These are phyloP conservation scores for Ulota crispa DNA, from an alignment of 225 moss, liverwort and hornwort genomes.

Conservation along the genomic window DNA sequence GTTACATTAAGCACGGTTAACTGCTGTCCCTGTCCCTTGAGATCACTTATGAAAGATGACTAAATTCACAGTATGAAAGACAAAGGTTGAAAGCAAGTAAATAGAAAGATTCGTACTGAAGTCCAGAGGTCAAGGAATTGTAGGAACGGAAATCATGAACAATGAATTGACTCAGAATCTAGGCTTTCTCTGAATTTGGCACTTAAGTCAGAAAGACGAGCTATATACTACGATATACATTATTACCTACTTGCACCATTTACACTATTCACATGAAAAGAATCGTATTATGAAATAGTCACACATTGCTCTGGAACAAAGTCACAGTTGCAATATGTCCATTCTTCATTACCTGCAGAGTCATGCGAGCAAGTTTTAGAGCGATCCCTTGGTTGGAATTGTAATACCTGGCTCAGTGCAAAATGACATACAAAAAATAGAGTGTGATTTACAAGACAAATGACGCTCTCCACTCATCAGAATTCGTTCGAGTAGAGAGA, in stretches of 20 bases:
- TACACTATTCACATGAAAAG: conserved; percentile 26
- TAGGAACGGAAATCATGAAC: not conserved
- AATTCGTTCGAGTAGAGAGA: not conserved
- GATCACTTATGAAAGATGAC: not conserved
- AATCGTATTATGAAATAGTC: not conserved
- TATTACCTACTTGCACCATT: conserved; percentile 19
- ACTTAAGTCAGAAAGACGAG: not conserved
- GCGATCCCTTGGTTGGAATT: not conserved
- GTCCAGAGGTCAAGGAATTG: not conserved
- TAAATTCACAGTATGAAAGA: not conserved
- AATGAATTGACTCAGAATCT: not conserved
- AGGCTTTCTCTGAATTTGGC: conserved; percentile 10
- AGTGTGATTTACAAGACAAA: not conserved
- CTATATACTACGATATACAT: conserved; percentile 18
- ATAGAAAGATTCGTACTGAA: not conserved
- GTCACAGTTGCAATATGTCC: conserved; percentile 97
- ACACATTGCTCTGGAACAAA: conserved; percentile 79
- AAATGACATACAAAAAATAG: not conserved
- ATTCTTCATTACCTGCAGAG: conserved; percentile 89
- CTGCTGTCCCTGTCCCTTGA: not conserved
- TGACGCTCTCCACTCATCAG: not conserved
- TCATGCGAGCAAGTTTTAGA: conserved; percentile 8
- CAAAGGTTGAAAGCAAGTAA: not conserved
- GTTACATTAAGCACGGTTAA: not conserved
- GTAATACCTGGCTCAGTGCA: not conserved